A percentile compares a stretch with the other conserved stretches of the same genome.
phyloP scores from a whole-genome alignment of 108 stramenopile genomes.

The Cyclotella baltica region DNA sequence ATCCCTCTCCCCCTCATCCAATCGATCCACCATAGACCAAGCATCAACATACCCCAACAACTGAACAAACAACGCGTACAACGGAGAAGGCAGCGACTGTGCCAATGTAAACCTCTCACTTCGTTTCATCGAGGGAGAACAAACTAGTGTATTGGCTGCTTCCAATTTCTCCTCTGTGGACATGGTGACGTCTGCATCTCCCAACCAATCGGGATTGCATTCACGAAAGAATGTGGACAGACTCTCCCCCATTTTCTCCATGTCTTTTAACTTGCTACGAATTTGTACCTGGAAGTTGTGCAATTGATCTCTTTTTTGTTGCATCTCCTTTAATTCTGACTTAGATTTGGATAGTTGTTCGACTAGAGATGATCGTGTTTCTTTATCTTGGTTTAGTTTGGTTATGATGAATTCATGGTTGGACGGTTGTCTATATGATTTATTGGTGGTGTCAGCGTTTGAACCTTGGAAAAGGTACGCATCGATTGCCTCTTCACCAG shows the following conservation, averaged over 20 bases:
- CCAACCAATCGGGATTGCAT: not conserved
- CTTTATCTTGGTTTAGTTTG: slow-evolving; percentile 45
- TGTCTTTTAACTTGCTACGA: slow-evolving; percentile 59
- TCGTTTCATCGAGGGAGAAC: slow-evolving; percentile 46
- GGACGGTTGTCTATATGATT: slow-evolving; percentile 46
- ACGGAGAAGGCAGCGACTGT: slow-evolving; percentile 55
- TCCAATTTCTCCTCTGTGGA: slow-evolving; percentile 17
- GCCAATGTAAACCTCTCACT: slow-evolving; percentile 65
- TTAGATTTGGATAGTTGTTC: slow-evolving; percentile 46
- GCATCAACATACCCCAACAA: slow-evolving; percentile 69
- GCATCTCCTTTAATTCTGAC: slow-evolving; percentile 38
- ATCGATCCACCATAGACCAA: slow-evolving; percentile 41
- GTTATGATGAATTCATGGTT: slow-evolving; percentile 37
- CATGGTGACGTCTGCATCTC: slow-evolving; percentile 8
- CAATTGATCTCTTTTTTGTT: slow-evolving; percentile 39
- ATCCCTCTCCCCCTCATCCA: slow-evolving; percentile 16
- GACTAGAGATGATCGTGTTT: slow-evolving; percentile 37
- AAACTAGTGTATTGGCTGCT: slow-evolving; percentile 35
- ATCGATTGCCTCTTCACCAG: slow-evolving; percentile 41
- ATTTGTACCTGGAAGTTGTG: slow-evolving; percentile 56
- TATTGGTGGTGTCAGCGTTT: not conserved
- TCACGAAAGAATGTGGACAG: slow-evolving; percentile 68
- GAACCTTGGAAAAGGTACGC: slow-evolving; percentile 21
- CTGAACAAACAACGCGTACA: slow-evolving; percentile 79
- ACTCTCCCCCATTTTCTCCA: slow-evolving; percentile 69